phyloP scores from a whole-genome alignment of 2,329 filamentous ascomycete genomes.

The Trichoderma asperellum region DNA sequence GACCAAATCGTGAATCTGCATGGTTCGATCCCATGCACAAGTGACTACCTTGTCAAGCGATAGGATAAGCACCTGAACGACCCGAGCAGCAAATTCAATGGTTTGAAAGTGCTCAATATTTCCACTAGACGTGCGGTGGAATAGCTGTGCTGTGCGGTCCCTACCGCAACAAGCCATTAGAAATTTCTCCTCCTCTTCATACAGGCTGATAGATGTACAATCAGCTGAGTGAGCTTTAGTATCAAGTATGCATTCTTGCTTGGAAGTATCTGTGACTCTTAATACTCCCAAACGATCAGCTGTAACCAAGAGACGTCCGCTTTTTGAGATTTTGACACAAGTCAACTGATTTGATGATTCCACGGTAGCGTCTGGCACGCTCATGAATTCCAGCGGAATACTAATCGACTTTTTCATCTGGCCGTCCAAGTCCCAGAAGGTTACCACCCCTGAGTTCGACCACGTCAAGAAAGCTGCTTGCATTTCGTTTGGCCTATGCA shows the following conservation, averaged over 20 bases:
- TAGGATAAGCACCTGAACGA: conserved; percentile 74
- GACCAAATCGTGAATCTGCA: conserved; percentile 80
- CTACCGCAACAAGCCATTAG: conserved; percentile 82
- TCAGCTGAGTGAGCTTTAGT: conserved; percentile 87
- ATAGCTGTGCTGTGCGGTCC: conserved; percentile 93
- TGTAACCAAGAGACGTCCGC: conserved; percentile 71
- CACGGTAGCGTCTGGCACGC: conserved; percentile 59
- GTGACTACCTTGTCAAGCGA: conserved; percentile 78
- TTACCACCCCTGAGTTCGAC: conserved; percentile 78
- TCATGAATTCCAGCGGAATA: conserved; percentile 75
- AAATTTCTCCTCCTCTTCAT: conserved; percentile 62
- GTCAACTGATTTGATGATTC: conserved; percentile 63
- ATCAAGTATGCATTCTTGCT: conserved; percentile 66
- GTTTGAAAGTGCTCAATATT: conserved; percentile 83
- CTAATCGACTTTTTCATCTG: conserved; percentile 65
- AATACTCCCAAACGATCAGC: conserved; percentile 88
- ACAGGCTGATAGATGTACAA: conserved; percentile 78
- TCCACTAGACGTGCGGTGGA: conserved; percentile 61
- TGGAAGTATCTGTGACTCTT: conserved; percentile 66
- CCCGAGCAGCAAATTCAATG: conserved; percentile 87
- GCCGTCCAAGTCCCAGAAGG: conserved; percentile 81
- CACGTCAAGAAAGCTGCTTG: conserved; percentile 84
- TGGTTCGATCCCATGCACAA: conserved; percentile 83
- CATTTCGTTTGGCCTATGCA: conserved; percentile 62
- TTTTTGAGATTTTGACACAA: conserved; percentile 61